Evolutionary conservation across 2,329 filamentous ascomycete genomes (phyloP).

Genomic region (Microdochium trichocladiopsis): DNA sequence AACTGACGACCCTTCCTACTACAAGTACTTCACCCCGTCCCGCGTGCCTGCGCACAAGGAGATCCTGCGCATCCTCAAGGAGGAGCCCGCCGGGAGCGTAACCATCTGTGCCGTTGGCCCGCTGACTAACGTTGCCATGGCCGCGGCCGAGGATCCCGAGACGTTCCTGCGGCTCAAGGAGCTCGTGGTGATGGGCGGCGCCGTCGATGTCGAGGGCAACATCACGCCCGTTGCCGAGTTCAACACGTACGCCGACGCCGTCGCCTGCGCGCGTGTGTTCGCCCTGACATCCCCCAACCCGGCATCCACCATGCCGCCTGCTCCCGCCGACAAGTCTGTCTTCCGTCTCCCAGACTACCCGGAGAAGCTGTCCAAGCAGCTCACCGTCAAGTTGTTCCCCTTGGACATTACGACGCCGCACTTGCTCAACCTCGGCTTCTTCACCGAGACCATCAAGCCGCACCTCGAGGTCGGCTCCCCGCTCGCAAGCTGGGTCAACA

Average conservation of each 20-base stretch:
- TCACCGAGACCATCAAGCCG: slow-evolving; percentile 46
- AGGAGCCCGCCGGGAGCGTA: slow-evolving; percentile 77
- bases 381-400: slow-evolving; percentile 66
- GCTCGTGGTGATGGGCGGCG: slow-evolving; percentile 91
- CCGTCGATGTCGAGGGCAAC: slow-evolving; percentile 74
- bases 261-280: slow-evolving; percentile 70
- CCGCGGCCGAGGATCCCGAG: slow-evolving; percentile 81
- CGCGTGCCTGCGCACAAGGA: slow-evolving; percentile 69
- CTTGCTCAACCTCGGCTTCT: slow-evolving; percentile 53
- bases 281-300: slow-evolving; percentile 71
- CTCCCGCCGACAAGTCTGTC: slow-evolving; percentile 40
- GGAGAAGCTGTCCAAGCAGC: slow-evolving; percentile 48
- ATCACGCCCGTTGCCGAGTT: slow-evolving; percentile 84
- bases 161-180: slow-evolving; percentile 86
- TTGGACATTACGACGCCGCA: slow-evolving; percentile 73
- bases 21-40: slow-evolving; percentile 68
- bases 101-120: slow-evolving; percentile 89
- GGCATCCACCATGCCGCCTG: slow-evolving; percentile 70
- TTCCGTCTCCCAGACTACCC: slow-evolving; percentile 53
- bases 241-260: slow-evolving; percentile 85
- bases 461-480: slow-evolving; percentile 58
- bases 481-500: slow-evolving; percentile 64
- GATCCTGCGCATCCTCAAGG: slow-evolving; percentile 77
- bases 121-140: slow-evolving; percentile 86
- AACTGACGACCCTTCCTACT: slow-evolving; percentile 34